Evolutionary conservation across 176 grass and related monocot species (phyloP).

Genomic region (Eleusine indica): DNA sequence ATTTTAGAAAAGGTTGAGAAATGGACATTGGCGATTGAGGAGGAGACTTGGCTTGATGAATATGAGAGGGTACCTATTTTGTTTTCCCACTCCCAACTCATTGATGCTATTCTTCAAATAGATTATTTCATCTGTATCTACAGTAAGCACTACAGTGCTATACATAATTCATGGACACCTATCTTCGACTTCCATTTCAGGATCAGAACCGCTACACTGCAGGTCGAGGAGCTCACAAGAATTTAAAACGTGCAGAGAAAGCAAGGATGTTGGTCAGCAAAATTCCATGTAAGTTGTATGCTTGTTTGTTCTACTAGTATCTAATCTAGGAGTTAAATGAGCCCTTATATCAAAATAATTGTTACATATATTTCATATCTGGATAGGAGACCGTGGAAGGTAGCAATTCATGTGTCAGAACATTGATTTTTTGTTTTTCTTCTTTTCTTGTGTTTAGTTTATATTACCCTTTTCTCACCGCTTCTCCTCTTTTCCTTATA

Average conservation of each 20-base stretch:
- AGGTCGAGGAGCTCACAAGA: constrained; percentile 92
- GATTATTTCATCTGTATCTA: constrained; percentile 13
- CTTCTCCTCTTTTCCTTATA: no score
- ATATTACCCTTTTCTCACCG: no score
- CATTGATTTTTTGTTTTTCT: no score
- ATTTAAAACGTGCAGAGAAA: constrained; percentile 92
- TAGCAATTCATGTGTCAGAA: no score
- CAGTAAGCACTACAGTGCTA: constrained; percentile 8
- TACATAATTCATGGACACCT: constrained; percentile 17
- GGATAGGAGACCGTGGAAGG: no score
- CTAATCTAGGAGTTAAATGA: not conserved
- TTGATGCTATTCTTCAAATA: constrained; percentile 13
- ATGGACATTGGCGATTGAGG: constrained; percentile 73
- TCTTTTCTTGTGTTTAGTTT: no score
- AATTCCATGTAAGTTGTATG: constrained; percentile 66
- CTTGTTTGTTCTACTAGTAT: constrained; percentile 11
- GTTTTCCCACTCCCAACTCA: not conserved
- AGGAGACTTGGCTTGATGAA: constrained; percentile 91
- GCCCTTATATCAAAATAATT: not conserved
- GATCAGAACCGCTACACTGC: constrained; percentile 90
- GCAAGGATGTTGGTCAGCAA: constrained; percentile 83
- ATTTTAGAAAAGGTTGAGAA: constrained; percentile 92
- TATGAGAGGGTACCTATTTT: constrained; percentile 78
- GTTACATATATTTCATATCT: not conserved
- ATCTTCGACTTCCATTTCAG: constrained; percentile 42